Evolutionary conservation across 108 stramenopile species (phyloP).

Genomic region (Skeletonema tropicum): DNA sequence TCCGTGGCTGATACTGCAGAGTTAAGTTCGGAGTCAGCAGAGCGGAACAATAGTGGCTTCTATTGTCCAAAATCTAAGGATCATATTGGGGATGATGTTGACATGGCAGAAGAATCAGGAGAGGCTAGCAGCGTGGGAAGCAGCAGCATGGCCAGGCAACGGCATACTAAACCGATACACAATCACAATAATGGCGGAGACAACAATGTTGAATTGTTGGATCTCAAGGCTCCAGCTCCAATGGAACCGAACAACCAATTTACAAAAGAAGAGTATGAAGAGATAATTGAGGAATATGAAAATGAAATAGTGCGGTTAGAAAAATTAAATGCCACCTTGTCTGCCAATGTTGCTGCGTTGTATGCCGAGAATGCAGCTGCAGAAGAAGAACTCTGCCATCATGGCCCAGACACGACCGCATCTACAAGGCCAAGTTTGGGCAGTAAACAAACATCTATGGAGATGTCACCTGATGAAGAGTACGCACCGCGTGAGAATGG

Average conservation of each 20-base stretch:
- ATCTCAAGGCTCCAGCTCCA: constrained; percentile 7
- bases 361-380: constrained; percentile 20
- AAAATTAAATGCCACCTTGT: constrained; percentile 33
- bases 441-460: constrained; percentile 8
- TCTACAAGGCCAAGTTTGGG: not conserved
- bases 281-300: constrained; percentile 28
- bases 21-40: not conserved
- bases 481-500: constrained; percentile 13
- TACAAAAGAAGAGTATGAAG: constrained; percentile 8
- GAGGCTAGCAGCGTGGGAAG: not conserved
- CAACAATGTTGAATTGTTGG: not conserved
- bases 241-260: not conserved
- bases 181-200: not conserved
- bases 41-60: not conserved
- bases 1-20: not conserved
- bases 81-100: not conserved
- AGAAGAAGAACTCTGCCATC: not conserved
- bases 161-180: not conserved
- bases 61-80: not conserved
- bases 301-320: constrained; percentile 21
- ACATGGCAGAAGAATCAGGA: not conserved
- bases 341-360: constrained; percentile 23
- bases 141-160: not conserved
- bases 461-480: constrained; percentile 14
- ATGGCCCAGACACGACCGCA: not conserved